Evolutionary conservation across 2,329 filamentous ascomycete species (phyloP), one percentile per base, ranked within the genome.

Genomic region (Sporothrix curviconia): DNA sequence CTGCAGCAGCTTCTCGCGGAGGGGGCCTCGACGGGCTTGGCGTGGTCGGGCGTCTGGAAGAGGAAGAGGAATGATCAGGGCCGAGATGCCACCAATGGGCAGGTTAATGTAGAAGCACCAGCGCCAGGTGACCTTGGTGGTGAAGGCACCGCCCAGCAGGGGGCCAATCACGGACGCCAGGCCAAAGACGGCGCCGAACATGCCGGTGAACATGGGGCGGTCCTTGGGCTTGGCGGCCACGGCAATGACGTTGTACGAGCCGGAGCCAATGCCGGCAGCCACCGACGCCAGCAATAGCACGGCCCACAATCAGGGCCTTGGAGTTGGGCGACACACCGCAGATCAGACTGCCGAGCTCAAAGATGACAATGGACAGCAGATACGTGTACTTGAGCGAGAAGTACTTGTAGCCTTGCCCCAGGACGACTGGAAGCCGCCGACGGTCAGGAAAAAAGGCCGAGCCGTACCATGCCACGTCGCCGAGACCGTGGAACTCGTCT

Each of bases 401-500:
- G 66, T 78, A 80, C 61, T 74, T 76, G 67, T 75, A 77, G 70
- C 69, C 55, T 79, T 79, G 54, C 76, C 76, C 70, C 72, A 77
- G 15, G 71, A 70, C 43, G 74, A 73, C 64, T 77, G 75, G 63
- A 75, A 71, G 58, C 69, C 70, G 9, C 72, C 76, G 30, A 76
- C 65, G 1, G 76, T 77, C 62, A 80, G 70, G 66, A 80, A 79
- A 62, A n/a, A 77, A 82, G 42, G 78, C 78, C 15, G 78, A 74
- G 2, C 79, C 80, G 62, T 85, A 85, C 82, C 82, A 85, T 22
- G 78, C 76, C 12, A 81, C 75, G 60, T 82, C 76, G 36, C 74
- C 72, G 17, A 82, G 72, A 49, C 76, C 72, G 57, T 77, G 70
- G 68, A 80, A 78, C 40, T 78, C 74, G 61, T 74, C 75, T 1